phyloP scores from a whole-genome alignment of 2,329 filamentous ascomycete genomes.

The Hypoxylon sp. region DNA sequence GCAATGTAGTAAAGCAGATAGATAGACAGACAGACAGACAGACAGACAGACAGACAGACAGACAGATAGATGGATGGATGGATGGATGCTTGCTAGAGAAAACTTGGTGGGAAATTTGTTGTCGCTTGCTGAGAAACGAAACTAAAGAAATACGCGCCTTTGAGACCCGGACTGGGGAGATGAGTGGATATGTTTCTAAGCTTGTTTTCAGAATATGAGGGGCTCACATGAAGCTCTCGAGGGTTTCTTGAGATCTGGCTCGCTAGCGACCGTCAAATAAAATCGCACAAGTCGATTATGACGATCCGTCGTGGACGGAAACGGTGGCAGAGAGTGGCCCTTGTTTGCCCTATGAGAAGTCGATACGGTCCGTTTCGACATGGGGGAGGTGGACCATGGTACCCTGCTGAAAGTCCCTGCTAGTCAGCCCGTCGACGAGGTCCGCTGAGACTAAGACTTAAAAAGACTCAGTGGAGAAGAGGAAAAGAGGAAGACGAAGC shows the following conservation, averaged over 20 bases:
- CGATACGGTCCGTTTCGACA: conserved; percentile 44
- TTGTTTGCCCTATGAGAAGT: conserved; percentile 46
- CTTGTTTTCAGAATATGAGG: conserved; percentile 41
- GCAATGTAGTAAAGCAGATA: too few species aligned
- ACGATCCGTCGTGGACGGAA: conserved; percentile 41
- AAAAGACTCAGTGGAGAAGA: conserved; percentile 38
- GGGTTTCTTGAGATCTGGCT: conserved; percentile 42
- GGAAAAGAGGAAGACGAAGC: conserved; percentile 32
- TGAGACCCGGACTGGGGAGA: conserved; percentile 30
- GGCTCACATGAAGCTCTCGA: conserved; percentile 38
- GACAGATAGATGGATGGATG: too few species aligned
- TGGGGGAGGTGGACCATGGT: conserved; percentile 41
- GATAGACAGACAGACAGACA: too few species aligned
- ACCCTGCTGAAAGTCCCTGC: conserved; percentile 44
- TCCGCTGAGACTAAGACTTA: conserved; percentile 32
- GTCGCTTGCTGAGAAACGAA: not conserved
- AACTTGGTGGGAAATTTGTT: too few species aligned
- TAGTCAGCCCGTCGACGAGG: conserved; percentile 41
- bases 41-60: too few species aligned
- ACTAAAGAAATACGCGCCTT: conserved; percentile 37
- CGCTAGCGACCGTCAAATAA: conserved; percentile 45
- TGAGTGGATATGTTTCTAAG: conserved; percentile 44
- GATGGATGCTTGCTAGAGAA: too few species aligned
- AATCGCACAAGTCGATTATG: conserved; percentile 40
- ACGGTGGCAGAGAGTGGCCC: conserved; percentile 44